Evolutionary conservation across 371 early-diverging fungal species (phyloP), one percentile per base, ranked within the genome.

Genomic region (Syncephalastrum monosporum): DNA sequence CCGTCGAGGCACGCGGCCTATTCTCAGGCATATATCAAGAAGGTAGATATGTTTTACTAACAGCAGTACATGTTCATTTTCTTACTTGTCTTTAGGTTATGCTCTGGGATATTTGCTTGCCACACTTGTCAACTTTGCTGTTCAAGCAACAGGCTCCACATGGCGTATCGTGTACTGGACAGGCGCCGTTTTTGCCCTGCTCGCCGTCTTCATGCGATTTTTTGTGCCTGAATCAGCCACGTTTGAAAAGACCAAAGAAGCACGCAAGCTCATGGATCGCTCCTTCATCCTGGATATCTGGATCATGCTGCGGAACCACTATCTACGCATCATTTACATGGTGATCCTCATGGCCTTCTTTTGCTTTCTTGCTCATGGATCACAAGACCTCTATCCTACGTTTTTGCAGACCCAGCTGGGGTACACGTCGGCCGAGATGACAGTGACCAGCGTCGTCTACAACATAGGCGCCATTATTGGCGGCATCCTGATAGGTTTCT

Each of bases 151-250:
- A 8, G 66, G 57, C 25, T 69, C 82, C 10, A 73, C 79, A 19
- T 91, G 91, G 91, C 81, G 89, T 15, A 81, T 85, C 25, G 59
- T 89, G 57, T 89, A 82, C 65, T 91, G 85, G 85, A 77, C 85
- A 13, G 81, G 86, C 15, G 71, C 80, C 43, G 77, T 66, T n/a
- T 87, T 88, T 15, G 86, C 88, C 1, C 55, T 85, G 3, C 54
- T 89, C 6, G 82, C 82, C 0, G 62, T 87, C 6, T 50, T 79
- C 8, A 74, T 89, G 54, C 75, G 86, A 41, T 74, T 82, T 50
- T 82, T 78, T 59, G 81, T 89, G 0, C 85, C 89, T 23, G 89
- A 91, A 65, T 83, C 84, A 0, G 73, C 82, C 19, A 75, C 72
- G 7, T 87, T 73, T 50, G 72, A 74, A 46, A 66, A 68, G 64